phyloP scores from a whole-genome alignment of 192 early-diverging fungal species.

The Podila epicladia region DNA sequence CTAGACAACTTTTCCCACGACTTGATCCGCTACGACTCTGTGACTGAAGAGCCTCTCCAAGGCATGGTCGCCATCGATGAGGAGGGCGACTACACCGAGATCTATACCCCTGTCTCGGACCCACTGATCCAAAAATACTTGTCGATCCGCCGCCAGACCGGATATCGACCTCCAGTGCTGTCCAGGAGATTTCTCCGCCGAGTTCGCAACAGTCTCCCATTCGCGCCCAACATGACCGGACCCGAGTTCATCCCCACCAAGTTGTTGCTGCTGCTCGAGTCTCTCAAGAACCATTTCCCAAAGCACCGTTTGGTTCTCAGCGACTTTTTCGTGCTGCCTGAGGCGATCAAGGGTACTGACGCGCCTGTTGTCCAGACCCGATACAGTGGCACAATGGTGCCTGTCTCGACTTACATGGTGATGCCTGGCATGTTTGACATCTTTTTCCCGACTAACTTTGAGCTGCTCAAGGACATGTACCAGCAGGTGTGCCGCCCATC shows the following conservation, averaged over 20 bases:
- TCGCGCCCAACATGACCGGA: slow-evolving; percentile 85
- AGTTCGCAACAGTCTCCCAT: slow-evolving; percentile 74
- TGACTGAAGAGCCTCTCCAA: slow-evolving; percentile 78
- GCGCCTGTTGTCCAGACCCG: slow-evolving; percentile 97
- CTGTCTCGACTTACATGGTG: slow-evolving; percentile 95
- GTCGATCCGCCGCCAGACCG: slow-evolving; percentile 60
- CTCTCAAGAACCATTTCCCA: slow-evolving; percentile 85
- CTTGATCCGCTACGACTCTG: slow-evolving; percentile 85
- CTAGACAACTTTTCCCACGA: slow-evolving; percentile 99
- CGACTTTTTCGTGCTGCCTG: slow-evolving; percentile 89
- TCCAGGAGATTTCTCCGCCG: slow-evolving; percentile 53
- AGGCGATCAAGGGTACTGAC: slow-evolving; percentile 81
- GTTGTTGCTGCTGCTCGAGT: slow-evolving; percentile 75
- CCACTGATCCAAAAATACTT: slow-evolving; percentile 82
- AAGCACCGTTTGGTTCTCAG: slow-evolving; percentile 86
- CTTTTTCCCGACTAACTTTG: slow-evolving; percentile 99
- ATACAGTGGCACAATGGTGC: slow-evolving; percentile 89
- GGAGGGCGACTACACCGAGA: slow-evolving; percentile 87
- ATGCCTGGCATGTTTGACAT: slow-evolving; percentile 99
- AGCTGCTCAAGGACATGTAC: slow-evolving; percentile 83
- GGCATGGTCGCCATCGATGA: slow-evolving; percentile 85
- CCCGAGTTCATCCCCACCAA: slow-evolving; percentile 94
- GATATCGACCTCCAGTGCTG: slow-evolving; percentile 75
- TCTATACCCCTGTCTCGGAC: slow-evolving; percentile 84
- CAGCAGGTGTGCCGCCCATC: slow-evolving; percentile 62